A percentile compares a stretch with the other conserved stretches of the same genome.
Conservation (phyloP, 1,284 basidiomycete species). For the Singerocomus inundabilis region DNA sequence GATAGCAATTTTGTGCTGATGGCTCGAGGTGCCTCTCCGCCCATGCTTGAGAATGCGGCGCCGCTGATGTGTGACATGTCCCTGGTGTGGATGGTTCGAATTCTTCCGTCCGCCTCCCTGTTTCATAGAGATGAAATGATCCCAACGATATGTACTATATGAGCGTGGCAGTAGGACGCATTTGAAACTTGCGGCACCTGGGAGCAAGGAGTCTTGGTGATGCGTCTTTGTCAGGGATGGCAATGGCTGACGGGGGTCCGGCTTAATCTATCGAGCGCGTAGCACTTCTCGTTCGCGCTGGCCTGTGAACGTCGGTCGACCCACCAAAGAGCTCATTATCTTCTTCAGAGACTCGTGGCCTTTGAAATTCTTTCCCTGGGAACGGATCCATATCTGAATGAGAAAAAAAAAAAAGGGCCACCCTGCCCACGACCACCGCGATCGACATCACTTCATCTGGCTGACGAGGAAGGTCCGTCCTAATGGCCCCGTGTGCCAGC, state of each 20-base stretch:
- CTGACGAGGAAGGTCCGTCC: background rate
- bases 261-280: slow-evolving; percentile 5
- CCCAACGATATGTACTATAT: slow-evolving; percentile 1
- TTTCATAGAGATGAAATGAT: slow-evolving; percentile 28
- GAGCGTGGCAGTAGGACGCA: slow-evolving; percentile 9
- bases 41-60: slow-evolving; percentile 10
- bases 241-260: background rate
- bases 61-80: slow-evolving; percentile 12
- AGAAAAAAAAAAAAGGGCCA: background rate
- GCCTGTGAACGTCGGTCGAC: slow-evolving; percentile 2
- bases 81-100: slow-evolving; percentile 4
- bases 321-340: slow-evolving; percentile 1
- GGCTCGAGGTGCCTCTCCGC: background rate
- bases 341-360: background rate
- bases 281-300: background rate
- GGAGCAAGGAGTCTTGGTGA: slow-evolving; percentile 1
- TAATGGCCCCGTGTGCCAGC: slow-evolving; percentile 3
- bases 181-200: slow-evolving; percentile 15
- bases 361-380: slow-evolving; percentile 16
- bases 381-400: slow-evolving; percentile 12
- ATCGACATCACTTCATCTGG: slow-evolving; percentile 15
- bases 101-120: slow-evolving; percentile 17
- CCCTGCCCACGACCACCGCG: slow-evolving; percentile 11
- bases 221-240: background rate
- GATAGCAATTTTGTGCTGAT: slow-evolving; percentile 12